Evolutionary conservation across 331 rosid genomes (phyloP), one percentile per base, ranked within the genome.

Genomic region (Malus hybrid): DNA sequence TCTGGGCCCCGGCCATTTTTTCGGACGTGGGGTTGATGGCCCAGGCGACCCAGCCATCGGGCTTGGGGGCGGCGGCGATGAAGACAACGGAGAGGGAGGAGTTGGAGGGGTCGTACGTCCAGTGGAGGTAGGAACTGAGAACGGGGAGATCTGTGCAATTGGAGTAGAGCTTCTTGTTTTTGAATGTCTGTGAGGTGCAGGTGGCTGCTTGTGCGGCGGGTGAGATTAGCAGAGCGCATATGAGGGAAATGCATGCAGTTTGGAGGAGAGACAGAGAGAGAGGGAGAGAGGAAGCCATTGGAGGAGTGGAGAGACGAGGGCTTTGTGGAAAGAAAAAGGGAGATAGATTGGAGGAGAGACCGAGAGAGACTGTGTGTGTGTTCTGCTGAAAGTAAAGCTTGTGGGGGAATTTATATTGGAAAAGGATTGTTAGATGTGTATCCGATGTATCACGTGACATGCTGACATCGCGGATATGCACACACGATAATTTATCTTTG

Each of bases 1-100:
- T 75, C 50, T 94, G 99, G 0, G 97, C 56, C 4, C 97, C 97
- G 14, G 0, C 8, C 99, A 94, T 94, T 10, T 91, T 93, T 6
- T 56, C 4, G 5, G 11, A 77, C 0, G 77, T 85, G 1, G 93
- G 98, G 63, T 94, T 94, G 19, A 94, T 53, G 6, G 46, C 46
- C 46, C 46, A 39, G 46, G 46, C 46, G 46, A 39, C 52, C 97
- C 97, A 94, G 0, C 96, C 97, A 0, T 19, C 53, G 4, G 89
- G 6, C 0, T 9, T 44, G 3, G 95, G 32, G 8, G 92, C 91
- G 0, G 81, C 0, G 5, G 96, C 95, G 1, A 19, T 3, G 76
- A 91, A 94, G 5, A 87, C 97, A 1, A 94, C 11, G 10, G 96
- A 56, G 64, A 94, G 90, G 15, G 92, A 78, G 14, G 89, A 70